Evolutionary conservation across 164 flowering plant species (phyloP).

Genomic region (Sextonia rubra): DNA sequence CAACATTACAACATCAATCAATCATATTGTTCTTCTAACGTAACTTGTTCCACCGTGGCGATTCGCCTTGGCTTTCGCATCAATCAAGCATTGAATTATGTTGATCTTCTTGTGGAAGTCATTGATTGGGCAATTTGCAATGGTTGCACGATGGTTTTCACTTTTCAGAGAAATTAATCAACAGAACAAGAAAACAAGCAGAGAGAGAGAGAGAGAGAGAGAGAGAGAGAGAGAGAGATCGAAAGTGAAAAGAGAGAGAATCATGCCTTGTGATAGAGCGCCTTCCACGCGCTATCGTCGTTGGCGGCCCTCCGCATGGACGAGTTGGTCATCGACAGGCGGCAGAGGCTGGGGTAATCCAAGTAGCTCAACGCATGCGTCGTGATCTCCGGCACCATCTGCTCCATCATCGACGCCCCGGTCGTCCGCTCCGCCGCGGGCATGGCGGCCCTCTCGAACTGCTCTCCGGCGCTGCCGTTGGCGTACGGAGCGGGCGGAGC

Average conservation of each 20-base stretch:
- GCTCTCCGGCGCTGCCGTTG: constrained; percentile 31
- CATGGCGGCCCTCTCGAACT: constrained; percentile 7
- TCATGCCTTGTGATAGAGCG: constrained; percentile 78
- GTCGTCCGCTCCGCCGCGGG: background rate
- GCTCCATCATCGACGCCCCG: constrained; percentile 93
- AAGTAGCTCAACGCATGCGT: constrained; percentile 90
- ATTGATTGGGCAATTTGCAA: too few relatives aligned
- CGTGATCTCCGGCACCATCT: constrained; percentile 93
- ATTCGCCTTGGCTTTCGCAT: too few relatives aligned
- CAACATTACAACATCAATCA: too few relatives aligned
- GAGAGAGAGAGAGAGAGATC: background rate
- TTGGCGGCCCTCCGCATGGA: constrained; percentile 93
- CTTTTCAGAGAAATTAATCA: too few relatives aligned
- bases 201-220: constrained; percentile 6
- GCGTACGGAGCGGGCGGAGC: constrained; percentile 13
- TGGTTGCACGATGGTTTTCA: too few relatives aligned
- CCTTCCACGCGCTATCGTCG: constrained; percentile 98
- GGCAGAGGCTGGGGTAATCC: constrained; percentile 92
- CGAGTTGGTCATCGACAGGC: constrained; percentile 95
- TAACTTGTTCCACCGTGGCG: too few relatives aligned
- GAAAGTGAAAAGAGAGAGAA: background rate
- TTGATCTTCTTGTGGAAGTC: too few relatives aligned
- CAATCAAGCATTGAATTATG: too few relatives aligned
- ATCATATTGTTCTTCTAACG: too few relatives aligned
- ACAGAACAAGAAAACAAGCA: background rate